Evolutionary conservation across 1,284 basidiomycete species (phyloP).

Genomic region (Papiliotrema nemorosa): DNA sequence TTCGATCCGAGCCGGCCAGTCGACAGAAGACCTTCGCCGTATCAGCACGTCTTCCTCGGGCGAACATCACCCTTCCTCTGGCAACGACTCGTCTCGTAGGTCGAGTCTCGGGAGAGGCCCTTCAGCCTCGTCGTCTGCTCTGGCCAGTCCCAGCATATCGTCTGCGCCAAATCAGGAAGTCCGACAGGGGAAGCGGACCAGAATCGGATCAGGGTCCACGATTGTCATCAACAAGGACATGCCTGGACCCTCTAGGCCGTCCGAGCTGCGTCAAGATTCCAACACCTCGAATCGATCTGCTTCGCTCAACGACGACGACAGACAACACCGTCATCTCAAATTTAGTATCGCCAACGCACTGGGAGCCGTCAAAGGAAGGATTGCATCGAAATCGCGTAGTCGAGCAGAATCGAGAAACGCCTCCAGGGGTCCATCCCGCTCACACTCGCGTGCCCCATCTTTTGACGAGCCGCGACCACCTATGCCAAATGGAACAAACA

Average conservation of each 20-base stretch:
- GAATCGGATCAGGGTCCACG: constrained; percentile 25
- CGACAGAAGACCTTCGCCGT: constrained; percentile 3
- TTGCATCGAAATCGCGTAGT: background rate
- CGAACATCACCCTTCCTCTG: background rate
- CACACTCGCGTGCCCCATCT: constrained; percentile 2
- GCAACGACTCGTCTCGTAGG: constrained; percentile 4
- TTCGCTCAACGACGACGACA: background rate
- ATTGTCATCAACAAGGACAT: constrained; percentile 25
- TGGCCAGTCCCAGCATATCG: background rate
- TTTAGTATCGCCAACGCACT: constrained; percentile 34
- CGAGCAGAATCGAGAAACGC: constrained; percentile 15
- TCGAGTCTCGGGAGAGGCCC: constrained; percentile 1
- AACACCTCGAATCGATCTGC: background rate
- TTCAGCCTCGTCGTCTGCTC: background rate
- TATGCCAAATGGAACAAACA: background rate
- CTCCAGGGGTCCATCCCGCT: background rate
- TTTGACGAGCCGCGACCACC: background rate
- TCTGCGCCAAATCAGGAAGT: constrained; percentile 9
- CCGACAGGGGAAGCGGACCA: constrained; percentile 14
- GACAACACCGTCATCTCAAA: background rate
- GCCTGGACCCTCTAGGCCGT: background rate
- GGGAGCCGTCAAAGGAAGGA: constrained; percentile 17
- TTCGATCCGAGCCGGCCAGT: constrained; percentile 11
- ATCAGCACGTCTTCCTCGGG: background rate
- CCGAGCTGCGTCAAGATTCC: background rate